Evolutionary conservation across 148 eudicot species (phyloP), one percentile per base, ranked within the genome.

Genomic region (Chenopodium album): DNA sequence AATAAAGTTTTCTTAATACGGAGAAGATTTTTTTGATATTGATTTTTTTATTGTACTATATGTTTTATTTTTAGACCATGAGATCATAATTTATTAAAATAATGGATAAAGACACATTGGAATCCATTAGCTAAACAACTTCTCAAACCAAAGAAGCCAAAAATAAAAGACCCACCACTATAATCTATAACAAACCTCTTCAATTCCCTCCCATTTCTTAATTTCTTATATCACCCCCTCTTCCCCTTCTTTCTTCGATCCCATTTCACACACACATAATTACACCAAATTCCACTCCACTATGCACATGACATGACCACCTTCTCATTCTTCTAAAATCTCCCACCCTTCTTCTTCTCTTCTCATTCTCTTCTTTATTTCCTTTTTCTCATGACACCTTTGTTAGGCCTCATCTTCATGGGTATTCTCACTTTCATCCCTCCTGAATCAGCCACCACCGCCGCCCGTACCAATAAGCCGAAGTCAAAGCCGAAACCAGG

Each of bases 361-460:
- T 62, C 65, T 56, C 41, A 17, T 34, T 67, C 59, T 41, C 54
- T 41, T 20, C 62, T 52, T 66, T 9, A 41, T 50, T 20, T 29
- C 2, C 20, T 7, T 20, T 44, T 22, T 37, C 41, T 34, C 14
- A 80, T 70, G 70, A 47, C 73, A 29, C 10, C 19, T 13, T 68
- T 80, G 28, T 67, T 76, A 12, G 52, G 63, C 7, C 76, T 80
- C 5, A 71, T 80, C 75, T 78, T 81, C 83, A 90, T 90, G 93
- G 93, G 90, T 20, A 79, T 88, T 52, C 87, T 84, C 73, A 81
- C 81, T 9, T 79, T 82, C 77, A 34, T 80, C 28, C 85, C 89
- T 44, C 80, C 82, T 0, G 64, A 65, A 73, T 34, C 84, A 60
- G n/a, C 82, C 8, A 20, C 82, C 19, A 74, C 32, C 47, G 47